These are phyloP conservation scores for Coemansia sp. DNA, from an alignment of 192 early-diverging fungal species.

Conservation along the genomic window DNA sequence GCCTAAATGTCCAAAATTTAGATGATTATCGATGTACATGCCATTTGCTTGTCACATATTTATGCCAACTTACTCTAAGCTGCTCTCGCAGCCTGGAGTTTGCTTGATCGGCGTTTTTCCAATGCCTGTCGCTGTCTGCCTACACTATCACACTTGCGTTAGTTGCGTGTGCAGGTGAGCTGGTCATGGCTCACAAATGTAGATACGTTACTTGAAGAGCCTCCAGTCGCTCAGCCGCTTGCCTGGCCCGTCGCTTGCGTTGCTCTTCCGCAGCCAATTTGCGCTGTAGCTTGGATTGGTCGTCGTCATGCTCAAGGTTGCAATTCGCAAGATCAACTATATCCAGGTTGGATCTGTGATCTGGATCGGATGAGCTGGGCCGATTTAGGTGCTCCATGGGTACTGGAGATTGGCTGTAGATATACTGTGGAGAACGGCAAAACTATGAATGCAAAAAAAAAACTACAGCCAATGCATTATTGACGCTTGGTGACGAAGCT, in stretches of 20 bases:
- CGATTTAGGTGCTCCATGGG: not conserved
- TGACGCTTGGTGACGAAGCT: not conserved
- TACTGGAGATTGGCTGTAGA: not conserved
- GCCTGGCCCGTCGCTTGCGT: constrained; percentile 54
- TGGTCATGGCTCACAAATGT: too few species aligned
- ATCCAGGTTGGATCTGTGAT: constrained; percentile 61
- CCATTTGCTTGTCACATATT: constrained; percentile 57
- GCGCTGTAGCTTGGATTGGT: constrained; percentile 35
- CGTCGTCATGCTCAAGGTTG: constrained; percentile 50
- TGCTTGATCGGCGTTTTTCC: constrained; percentile 74
- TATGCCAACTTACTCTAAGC: constrained; percentile 55
- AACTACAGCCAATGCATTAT: not conserved
- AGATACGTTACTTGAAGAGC: constrained; percentile 21
- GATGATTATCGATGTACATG: too few species aligned
- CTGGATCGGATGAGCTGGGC: constrained; percentile 27
- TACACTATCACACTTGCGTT: constrained; percentile 36
- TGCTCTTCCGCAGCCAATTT: constrained; percentile 59
- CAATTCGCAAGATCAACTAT: constrained; percentile 61
- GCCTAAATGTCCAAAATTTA: constrained; percentile 45
- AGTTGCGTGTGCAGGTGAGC: too few species aligned
- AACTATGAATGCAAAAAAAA: not conserved
- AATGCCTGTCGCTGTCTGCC: constrained; percentile 64
- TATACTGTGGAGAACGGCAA: too few species aligned
- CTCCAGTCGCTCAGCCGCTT: constrained; percentile 53
- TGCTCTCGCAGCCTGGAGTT: constrained; percentile 68